Base-by-base conservation (phyloP, 306 rosid species). In the Bauhinia variegata region DNA sequence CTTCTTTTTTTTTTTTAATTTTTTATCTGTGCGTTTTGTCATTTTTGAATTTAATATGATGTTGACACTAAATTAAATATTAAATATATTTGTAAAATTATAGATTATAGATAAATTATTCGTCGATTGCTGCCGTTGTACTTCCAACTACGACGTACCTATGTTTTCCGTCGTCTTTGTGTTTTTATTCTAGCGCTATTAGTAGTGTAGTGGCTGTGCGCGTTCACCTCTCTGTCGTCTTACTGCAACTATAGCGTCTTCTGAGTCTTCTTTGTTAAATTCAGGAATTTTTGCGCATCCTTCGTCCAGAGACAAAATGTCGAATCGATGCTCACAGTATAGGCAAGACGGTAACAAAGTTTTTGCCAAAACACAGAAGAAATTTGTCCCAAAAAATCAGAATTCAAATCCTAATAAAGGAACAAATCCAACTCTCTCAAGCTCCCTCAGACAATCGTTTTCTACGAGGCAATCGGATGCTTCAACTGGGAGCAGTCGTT, bases 361-460 rank as follows among this genome's bases (percentile, higher is more conserved):
- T 75, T 79, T 74, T 75, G 15, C 37, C 60, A 93, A 83, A 60
- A 37, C 78, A 30, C 85, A 85, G 11, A 82, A 67, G 82, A 78
- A 83, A 58, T 95, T 82, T 60, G 77, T 85, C 60, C 88, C 97
- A 60, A 90, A 78, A 74, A 90, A 70, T 55, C 71, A 65, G n/a
- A 78, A 64, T 69, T 71, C 79, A 41, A 54, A 42, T 28, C 31
- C 83, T 1, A 23, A 23, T 23, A 51, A 18, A 13, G 57, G 63
- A 1, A 59, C 83, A 11, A 81, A 64, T 42, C 70, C 89, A 14
- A 81, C 87, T 32, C 84, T 95, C 43, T 90, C 99, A 50, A 43
- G 73, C 60, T 86, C 97, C 33, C 86, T 90, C 49, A 76, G 80
- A 33, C 93, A 82, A 32, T 75, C 88, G 43, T 60, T 63, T 3